Percentiles rank a stretch among this genome's conserved stretches.
These are phyloP conservation scores for Euphorbia tirucalli DNA, from an alignment of 345 rosid species.

Conservation along the genomic window DNA sequence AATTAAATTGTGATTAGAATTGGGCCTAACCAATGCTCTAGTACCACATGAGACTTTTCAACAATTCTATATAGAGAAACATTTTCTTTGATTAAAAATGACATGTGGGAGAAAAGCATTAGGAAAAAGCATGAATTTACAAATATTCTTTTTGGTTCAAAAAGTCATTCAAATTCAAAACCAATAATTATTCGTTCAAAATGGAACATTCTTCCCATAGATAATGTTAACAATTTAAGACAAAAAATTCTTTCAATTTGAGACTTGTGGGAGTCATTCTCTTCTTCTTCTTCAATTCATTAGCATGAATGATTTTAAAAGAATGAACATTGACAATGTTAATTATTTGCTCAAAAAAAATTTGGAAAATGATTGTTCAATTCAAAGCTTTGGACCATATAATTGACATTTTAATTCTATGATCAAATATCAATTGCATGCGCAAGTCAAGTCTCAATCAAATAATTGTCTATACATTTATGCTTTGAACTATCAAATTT, in stretches of 20 bases:
- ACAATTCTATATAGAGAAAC: too few species aligned
- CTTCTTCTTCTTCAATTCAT: background rate
- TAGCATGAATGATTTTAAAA: background rate
- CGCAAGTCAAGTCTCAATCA: background rate
- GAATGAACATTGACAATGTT: too few species aligned
- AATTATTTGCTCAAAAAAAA: too few species aligned
- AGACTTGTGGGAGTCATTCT: slow-evolving; percentile 21
- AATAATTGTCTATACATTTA: too few species aligned
- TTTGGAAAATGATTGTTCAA: slow-evolving; percentile 15
- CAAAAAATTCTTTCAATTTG: slow-evolving; percentile 12
- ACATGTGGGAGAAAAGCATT: too few species aligned
- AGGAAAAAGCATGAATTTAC: too few species aligned
- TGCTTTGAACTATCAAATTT: too few species aligned
- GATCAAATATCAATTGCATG: background rate
- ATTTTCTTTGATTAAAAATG: too few species aligned
- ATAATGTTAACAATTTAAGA: background rate
- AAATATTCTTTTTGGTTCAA: too few species aligned
- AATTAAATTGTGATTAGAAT: slow-evolving; percentile 14
- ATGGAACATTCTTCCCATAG: background rate
- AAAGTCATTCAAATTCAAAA: slow-evolving; percentile 2
- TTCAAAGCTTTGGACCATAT: background rate
- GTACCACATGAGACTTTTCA: slow-evolving; percentile 21
- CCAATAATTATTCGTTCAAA: background rate
- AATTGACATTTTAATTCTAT: background rate
- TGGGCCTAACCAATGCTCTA: slow-evolving; percentile 15